Base-by-base conservation (phyloP, 768 basidiomycete species). In the Suillus clintonianus region DNA sequence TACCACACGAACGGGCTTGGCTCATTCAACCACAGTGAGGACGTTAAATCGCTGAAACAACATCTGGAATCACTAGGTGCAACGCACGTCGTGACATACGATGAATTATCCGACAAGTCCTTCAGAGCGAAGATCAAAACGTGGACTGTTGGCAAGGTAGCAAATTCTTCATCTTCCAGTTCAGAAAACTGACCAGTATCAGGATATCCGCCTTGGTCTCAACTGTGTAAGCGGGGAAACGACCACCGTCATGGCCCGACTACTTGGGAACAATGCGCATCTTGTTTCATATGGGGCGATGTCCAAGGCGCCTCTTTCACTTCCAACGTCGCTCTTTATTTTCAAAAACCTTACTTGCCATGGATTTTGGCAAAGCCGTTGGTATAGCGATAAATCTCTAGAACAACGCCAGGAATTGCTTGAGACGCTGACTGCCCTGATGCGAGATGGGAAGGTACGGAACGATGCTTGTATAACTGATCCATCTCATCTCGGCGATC, bases 201-300 rank as follows among this genome's bases (percentile, higher is more conserved):
- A 83, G 82, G 71, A 69, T 15, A 79, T 86, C 30, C 75, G 74
- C 24, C 74, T 88, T 5, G 82, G 80, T 7, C 77, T 88, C 27
- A 88, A 88, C 67, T 87, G 87, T 65, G 81, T 88, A 8, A 76
- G 91, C 34, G 93, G 94, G 0, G 82, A 82, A 57, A 81, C 87
- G 50, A 92, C 92, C 0, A 85, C 85, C 0, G 68, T 79, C 8
- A 92, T 95, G 91, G 81, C 85, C 1, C 82, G 86, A 57, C 77
- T 90, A 9, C 79, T 96, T 0, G 89, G 88, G 30, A 76, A 80
- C 48, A 78, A 89, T 67, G 86, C 89, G 3, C 89, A 91, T 66
- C 81, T 95, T 14, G 88, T 95, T 9, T 92, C 94, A 0, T 96
- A 95, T 61, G 94, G 94, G 34, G 93, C 91, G 6, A 95, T 96